phyloP scores from a whole-genome alignment of 192 early-diverging fungal genomes.

The Linnemannia schmuckeri region DNA sequence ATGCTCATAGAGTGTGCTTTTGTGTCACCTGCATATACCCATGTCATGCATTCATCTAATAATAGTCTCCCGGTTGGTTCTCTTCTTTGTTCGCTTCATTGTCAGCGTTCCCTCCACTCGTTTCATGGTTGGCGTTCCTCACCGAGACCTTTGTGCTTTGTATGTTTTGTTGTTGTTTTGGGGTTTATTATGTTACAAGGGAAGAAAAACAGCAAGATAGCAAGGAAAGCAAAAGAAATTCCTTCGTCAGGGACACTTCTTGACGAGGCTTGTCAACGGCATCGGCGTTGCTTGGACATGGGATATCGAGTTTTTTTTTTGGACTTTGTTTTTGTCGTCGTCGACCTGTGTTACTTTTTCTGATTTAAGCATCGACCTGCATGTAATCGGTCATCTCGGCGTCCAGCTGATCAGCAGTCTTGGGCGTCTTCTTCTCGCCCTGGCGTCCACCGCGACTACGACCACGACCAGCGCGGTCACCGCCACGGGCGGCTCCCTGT shows the following conservation, averaged over 20 bases:
- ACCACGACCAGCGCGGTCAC: constrained; percentile 34
- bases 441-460: constrained; percentile 36
- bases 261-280: background rate
- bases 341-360: background rate
- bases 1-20: no score
- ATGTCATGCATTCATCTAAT: no score
- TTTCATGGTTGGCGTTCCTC: no score
- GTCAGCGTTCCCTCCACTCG: no score
- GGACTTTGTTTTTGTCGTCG: background rate
- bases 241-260: background rate
- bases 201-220: background rate
- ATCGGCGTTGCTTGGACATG: background rate
- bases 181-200: constrained; percentile 4
- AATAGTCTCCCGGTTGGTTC: no score
- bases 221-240: background rate
- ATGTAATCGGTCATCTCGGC: constrained; percentile 58
- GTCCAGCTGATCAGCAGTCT: constrained; percentile 57
- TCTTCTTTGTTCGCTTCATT: no score
- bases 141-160: background rate
- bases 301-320: constrained; percentile 4
- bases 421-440: constrained; percentile 33
- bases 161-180: background rate
- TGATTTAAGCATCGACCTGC: constrained; percentile 44
- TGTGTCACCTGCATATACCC: no score
- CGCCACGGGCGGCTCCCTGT: constrained; percentile 27